Evolutionary conservation across 129 eudicot genomes (phyloP).

Genomic region (Oenanthe sinensis): DNA sequence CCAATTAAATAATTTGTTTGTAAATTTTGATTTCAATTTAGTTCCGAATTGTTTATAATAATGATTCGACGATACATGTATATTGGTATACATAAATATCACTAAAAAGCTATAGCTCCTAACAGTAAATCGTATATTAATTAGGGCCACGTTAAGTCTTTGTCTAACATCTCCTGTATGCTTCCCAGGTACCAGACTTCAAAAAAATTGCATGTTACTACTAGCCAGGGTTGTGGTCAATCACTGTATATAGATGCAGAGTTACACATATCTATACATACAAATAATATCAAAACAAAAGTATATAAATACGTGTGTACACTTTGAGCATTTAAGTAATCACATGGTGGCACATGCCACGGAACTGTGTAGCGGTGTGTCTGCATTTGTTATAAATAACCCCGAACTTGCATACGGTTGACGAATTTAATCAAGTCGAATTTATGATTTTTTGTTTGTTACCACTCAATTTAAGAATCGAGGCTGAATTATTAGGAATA

Average conservation of each 20-base stretch:
- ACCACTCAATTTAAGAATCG: no score
- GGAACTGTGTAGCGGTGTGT: neutral
- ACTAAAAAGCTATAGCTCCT: no score
- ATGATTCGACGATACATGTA: no score
- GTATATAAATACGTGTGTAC: neutral
- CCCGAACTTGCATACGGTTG: neutral
- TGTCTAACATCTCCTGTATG: neutral
- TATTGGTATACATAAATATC: no score
- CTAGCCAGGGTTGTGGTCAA: neutral
- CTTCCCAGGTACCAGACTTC: neutral
- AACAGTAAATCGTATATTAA: no score
- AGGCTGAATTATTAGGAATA: no score
- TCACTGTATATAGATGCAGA: neutral
- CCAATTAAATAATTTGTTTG: no score
- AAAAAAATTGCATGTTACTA: neutral
- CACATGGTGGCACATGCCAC: constrained; percentile 5
- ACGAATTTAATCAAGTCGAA: no score
- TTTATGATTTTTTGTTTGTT: no score
- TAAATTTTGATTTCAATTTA: no score
- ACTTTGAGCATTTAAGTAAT: constrained; percentile 1
- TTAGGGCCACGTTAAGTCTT: neutral
- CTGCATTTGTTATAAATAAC: neutral
- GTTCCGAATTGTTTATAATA: no score
- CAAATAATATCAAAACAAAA: neutral
- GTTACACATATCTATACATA: neutral